Percentiles rank a stretch among this genome's conserved stretches.
These are phyloP conservation scores for Colletotrichum eremochloae DNA, from an alignment of 2,329 filamentous ascomycete genomes.

Conservation along the genomic window DNA sequence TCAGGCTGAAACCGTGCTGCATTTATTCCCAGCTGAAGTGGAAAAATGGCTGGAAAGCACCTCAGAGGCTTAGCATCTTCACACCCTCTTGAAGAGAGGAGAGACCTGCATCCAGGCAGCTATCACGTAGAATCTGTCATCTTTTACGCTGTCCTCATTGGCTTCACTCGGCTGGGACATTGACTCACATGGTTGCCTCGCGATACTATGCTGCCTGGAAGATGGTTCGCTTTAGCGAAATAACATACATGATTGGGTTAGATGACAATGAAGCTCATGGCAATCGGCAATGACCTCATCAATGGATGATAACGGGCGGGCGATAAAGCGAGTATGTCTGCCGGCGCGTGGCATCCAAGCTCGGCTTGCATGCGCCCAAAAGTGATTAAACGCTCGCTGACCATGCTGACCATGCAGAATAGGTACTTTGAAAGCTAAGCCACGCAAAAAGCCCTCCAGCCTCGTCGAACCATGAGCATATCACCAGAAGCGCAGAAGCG, in stretches of 20 bases:
- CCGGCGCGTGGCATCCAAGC: not conserved
- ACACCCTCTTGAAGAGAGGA: slow-evolving; percentile 1
- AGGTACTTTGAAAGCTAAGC: not conserved
- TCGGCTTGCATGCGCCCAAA: not conserved
- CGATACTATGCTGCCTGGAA: not conserved
- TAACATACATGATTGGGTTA: not conserved
- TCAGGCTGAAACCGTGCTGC: not conserved
- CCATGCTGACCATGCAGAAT: not conserved
- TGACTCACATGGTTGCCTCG: not conserved
- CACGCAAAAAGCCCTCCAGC: not conserved
- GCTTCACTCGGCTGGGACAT: not conserved
- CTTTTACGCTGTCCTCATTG: not conserved
- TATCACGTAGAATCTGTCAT: not conserved
- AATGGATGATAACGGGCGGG: not conserved
- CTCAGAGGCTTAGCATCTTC: not conserved
- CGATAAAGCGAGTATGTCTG: not conserved
- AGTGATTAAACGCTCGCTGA: not conserved
- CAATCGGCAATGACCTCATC: not conserved
- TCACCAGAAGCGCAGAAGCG: not conserved
- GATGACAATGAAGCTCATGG: not conserved
- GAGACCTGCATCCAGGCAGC: not conserved
- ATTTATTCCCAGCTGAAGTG: slow-evolving; percentile 17
- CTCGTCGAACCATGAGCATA: not conserved
- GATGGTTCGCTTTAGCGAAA: not conserved
- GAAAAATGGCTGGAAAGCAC: not conserved